Conservation (phyloP, 2,329 filamentous ascomycete species). For the Macrophomina tecta region DNA sequence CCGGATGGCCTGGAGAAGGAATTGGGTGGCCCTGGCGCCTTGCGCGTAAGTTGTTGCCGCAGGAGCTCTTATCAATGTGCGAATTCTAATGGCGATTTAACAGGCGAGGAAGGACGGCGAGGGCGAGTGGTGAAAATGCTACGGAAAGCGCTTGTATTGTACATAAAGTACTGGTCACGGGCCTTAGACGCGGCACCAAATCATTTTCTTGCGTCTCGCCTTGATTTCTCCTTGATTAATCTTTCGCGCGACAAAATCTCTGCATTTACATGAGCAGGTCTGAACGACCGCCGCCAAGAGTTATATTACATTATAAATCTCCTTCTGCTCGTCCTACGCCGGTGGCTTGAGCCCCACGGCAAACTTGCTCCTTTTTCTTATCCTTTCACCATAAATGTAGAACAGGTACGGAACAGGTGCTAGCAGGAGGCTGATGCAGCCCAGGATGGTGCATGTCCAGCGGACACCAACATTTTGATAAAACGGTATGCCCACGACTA, state of each 20-base stretch:
- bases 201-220: constrained; percentile 10
- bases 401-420: constrained; percentile 46
- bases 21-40: constrained; percentile 53
- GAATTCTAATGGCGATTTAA: background rate
- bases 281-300: constrained; percentile 45
- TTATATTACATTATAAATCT: constrained; percentile 59
- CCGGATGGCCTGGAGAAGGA: constrained; percentile 55
- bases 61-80: too few relatives aligned
- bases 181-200: constrained; percentile 1
- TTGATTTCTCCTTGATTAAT: background rate
- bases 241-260: background rate
- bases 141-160: constrained; percentile 1
- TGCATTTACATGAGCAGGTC: constrained; percentile 36
- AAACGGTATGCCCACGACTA: constrained; percentile 47
- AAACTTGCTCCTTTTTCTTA: constrained; percentile 23
- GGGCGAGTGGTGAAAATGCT: constrained; percentile 26
- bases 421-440: constrained; percentile 42
- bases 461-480: constrained; percentile 47
- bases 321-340: constrained; percentile 38
- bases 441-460: constrained; percentile 46
- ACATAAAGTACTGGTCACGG: constrained; percentile 20
- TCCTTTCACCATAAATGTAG: constrained; percentile 36
- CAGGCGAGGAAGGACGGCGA: constrained; percentile 34
- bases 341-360: constrained; percentile 56
- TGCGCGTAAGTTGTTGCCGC: constrained; percentile 42